Base-by-base conservation (phyloP, 495 filamentous ascomycete genomes). In the Penicillium paxilli region DNA sequence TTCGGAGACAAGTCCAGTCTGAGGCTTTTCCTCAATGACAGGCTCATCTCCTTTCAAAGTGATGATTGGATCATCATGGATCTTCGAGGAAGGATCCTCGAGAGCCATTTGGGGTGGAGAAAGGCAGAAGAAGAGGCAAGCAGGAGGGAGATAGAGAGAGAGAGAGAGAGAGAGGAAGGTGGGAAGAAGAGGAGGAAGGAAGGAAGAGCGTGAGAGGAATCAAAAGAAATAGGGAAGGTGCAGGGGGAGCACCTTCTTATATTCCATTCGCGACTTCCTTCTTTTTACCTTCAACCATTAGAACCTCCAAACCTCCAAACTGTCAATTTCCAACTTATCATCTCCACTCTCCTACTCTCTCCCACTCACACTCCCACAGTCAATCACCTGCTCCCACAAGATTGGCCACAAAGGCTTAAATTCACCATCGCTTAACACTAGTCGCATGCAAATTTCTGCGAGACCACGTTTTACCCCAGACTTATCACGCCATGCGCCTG, bases 391-490 rank as follows among this genome's bases (percentile, higher is more conserved):
- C 5, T 28, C 26, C 26, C 35, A 40, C 23, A 47, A 47, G 3
- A 4, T 47, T 28, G 25, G 25, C 45, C 23, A 7, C n/a, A n/a
- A n/a, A n/a, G n/a, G n/a, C n/a, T n/a, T n/a, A n/a, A n/a, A n/a
- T n/a, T n/a, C 12, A 17, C 12, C 38, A 41, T 9, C n/a, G 4
- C 19, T 41, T 22, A 7, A 10, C 6, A 8, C 38, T 22, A 22
- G 3, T 41, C 19, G 17, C 38, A 22, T 20, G 4, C 20, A 20
- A 37, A n/a, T 14, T 14, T 37, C n/a, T 12, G 17, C 33, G n/a
- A 37, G n/a, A 37, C 33, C 8, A 49, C 47, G 35, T 58, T 52
- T 23, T 59, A 59, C 57, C 57, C 57, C 57, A 44, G 57, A 59
- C 38, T 59, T 51, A 30, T 55, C 51, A 51, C 47, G 51, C 56